Conservation (phyloP, 306 rosid species). For the Trifolium repens region DNA sequence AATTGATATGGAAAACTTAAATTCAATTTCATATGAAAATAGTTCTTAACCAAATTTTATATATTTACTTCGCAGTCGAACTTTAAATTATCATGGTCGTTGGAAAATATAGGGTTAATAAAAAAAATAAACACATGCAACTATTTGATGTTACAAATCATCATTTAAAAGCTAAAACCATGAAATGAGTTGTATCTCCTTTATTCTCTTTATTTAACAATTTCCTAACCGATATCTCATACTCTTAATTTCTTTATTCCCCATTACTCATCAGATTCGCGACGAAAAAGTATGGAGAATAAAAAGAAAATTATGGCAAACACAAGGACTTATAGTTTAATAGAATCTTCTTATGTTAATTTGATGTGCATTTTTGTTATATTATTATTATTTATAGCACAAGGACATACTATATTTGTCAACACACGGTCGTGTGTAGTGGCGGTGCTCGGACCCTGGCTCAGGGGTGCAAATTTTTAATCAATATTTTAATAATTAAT, state of each 20-base stretch:
- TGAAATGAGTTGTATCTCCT: not conserved
- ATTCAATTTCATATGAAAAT: too few species aligned
- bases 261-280: not conserved
- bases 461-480: too few species aligned
- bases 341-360: not conserved
- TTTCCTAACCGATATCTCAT: not conserved
- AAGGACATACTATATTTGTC: too few species aligned
- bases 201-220: not conserved
- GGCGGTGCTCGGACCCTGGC: too few species aligned
- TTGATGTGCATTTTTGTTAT: not conserved
- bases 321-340: not conserved
- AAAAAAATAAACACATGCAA: too few species aligned
- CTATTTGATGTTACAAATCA: not conserved
- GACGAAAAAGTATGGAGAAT: not conserved
- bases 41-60: too few species aligned
- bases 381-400: not conserved
- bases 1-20: too few species aligned
- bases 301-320: conserved; percentile 6
- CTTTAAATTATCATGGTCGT: too few species aligned
- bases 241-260: not conserved
- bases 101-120: too few species aligned
- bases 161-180: not conserved
- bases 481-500: too few species aligned
- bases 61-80: too few species aligned
- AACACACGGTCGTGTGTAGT: too few species aligned